phyloP scores from a whole-genome alignment of 1,284 basidiomycete genomes.

The Malassezia caprae region DNA sequence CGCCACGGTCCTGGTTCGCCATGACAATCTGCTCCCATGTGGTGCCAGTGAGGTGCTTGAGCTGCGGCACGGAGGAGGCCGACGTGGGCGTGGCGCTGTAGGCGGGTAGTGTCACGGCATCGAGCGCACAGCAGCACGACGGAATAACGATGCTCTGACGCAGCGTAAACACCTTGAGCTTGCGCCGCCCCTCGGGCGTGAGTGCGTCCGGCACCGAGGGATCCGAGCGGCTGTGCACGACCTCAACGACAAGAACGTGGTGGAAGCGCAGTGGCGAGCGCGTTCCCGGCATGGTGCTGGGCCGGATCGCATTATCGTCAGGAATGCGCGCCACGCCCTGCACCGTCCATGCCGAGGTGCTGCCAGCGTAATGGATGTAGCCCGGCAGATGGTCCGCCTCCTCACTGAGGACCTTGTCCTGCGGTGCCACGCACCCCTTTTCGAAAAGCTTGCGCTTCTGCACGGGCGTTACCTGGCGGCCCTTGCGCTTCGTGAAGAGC shows the following conservation, averaged over 20 bases:
- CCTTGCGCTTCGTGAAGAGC: slow-evolving; percentile 32
- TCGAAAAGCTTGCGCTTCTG: slow-evolving; percentile 45
- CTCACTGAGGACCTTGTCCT: slow-evolving; percentile 20
- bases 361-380: slow-evolving; percentile 30
- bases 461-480: slow-evolving; percentile 35
- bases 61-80: not conserved
- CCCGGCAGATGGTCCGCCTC: slow-evolving; percentile 37
- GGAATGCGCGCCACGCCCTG: slow-evolving; percentile 45
- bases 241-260: slow-evolving; percentile 43
- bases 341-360: slow-evolving; percentile 42
- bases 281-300: slow-evolving; percentile 35
- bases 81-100: slow-evolving; percentile 23
- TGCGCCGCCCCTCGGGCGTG: slow-evolving; percentile 17
- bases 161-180: slow-evolving; percentile 45
- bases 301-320: slow-evolving; percentile 44
- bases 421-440: slow-evolving; percentile 41
- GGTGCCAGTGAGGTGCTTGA: slow-evolving; percentile 8
- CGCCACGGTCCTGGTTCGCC: slow-evolving; percentile 25
- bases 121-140: slow-evolving; percentile 45
- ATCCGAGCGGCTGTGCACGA: slow-evolving; percentile 33
- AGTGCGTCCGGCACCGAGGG: not conserved
- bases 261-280: slow-evolving; percentile 37
- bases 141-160: slow-evolving; percentile 41
- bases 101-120: slow-evolving; percentile 41
- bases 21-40: slow-evolving; percentile 22